Evolutionary conservation across 1,284 basidiomycete species (phyloP).

Genomic region (Ceratobasidium sp.): DNA sequence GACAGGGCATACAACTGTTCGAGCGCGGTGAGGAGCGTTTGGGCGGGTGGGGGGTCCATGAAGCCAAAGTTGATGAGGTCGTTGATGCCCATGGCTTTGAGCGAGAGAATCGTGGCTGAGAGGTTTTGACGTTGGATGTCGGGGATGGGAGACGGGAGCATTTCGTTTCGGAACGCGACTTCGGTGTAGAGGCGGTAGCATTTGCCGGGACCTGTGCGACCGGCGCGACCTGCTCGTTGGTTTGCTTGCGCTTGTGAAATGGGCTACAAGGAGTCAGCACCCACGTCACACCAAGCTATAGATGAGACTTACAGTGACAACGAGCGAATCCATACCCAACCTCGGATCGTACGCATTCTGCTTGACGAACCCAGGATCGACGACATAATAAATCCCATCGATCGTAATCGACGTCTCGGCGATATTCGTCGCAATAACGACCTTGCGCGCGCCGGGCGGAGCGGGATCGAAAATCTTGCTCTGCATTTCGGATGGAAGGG

Average conservation of each 20-base stretch:
- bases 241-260: slow-evolving; percentile 98
- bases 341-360: slow-evolving; percentile 98
- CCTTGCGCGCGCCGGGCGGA: slow-evolving; percentile 94
- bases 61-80: slow-evolving; percentile 98
- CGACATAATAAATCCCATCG: slow-evolving; percentile 98
- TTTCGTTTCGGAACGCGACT: slow-evolving; percentile 86
- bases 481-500: slow-evolving; percentile 96
- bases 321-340: slow-evolving; percentile 97
- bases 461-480: slow-evolving; percentile 97
- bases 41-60: slow-evolving; percentile 98
- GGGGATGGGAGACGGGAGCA: slow-evolving; percentile 55
- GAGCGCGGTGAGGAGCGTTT: slow-evolving; percentile 92
- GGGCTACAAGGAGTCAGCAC: slow-evolving; percentile 57
- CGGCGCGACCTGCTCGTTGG: slow-evolving; percentile 94
- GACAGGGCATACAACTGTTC: slow-evolving; percentile 95
- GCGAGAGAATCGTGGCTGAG: slow-evolving; percentile 74
- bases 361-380: slow-evolving; percentile 98
- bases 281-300: background rate
- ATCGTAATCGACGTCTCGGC: slow-evolving; percentile 99
- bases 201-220: slow-evolving; percentile 97
- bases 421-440: slow-evolving; percentile 98
- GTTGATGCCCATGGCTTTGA: slow-evolving; percentile 99
- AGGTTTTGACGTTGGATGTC: slow-evolving; percentile 56
- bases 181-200: slow-evolving; percentile 98
- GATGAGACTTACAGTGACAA: slow-evolving; percentile 71